Base-by-base conservation (phyloP, 2,329 filamentous ascomycete genomes). In the Claviceps sorghi region DNA sequence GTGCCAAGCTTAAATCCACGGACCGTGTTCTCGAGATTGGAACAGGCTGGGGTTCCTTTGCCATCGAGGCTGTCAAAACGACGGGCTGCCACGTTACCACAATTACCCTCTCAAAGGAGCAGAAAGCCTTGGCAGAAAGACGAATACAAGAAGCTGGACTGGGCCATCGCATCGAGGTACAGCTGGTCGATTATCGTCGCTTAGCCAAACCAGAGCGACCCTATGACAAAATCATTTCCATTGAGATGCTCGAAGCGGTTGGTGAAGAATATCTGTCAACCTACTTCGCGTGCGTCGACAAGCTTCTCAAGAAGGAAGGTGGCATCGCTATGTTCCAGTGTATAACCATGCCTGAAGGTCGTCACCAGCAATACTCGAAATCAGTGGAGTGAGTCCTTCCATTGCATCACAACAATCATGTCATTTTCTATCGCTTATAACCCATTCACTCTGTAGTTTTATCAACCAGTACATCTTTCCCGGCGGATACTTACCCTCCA, bases 401-500 rank as follows among this genome's bases (percentile, higher is more conserved):
- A 2, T 17, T 36, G 2, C 10, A 40, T 5, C 2, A 48, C 11
- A 15, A 8, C 10, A 3, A 17, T 26, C 13, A 13, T 32, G 29
- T 19, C 10, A 26, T 19, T 15, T 49, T 15, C 48, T 32, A 30
- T 29, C 29, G n/a, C 4, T 7, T 32, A 34, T 47, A 47, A 54
- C 54, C 52, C 56, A 48, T 21, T 47, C 48, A 47, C 45, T 47
- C 26, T 32, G 4, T 53, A 75, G 72, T 61, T 88, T 88, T 65
- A 87, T 88, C 61, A 78, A 83, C 53, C 80, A 82, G 56, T 86
- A 88, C 66, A 88, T 88, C 52, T 88, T 89, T 65, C 85, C 84
- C 0, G 84, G 84, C n/a, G 85, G 84, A 1, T 83, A 88, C 60
- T 69, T 88, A 7, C 79, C 79, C 0, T 76, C 75, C 2, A 72